phyloP scores from a whole-genome alignment of 192 early-diverging fungal genomes.

The Coemansia pectinata region DNA sequence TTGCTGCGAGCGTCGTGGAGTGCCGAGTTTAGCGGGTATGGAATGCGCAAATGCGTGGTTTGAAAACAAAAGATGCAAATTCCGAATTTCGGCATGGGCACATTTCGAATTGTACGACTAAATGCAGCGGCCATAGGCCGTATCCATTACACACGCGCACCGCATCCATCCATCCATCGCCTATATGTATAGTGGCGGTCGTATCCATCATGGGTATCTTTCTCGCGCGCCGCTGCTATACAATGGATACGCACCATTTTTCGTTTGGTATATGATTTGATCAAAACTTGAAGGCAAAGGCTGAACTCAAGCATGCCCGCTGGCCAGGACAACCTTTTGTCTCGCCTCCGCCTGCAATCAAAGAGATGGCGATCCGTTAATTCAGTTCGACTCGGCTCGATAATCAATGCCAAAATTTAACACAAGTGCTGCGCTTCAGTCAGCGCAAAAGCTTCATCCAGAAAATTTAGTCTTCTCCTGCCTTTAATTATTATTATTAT shows the following conservation, averaged over 20 bases:
- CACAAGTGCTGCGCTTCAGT: background rate
- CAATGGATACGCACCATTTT: constrained; percentile 56
- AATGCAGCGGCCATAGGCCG: background rate
- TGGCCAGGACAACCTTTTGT: background rate
- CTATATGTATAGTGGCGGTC: background rate
- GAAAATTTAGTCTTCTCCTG: background rate
- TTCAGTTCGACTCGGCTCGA: background rate
- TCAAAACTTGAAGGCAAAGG: constrained; percentile 16
- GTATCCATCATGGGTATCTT: background rate
- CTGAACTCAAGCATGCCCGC: background rate
- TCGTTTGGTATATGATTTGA: constrained; percentile 11
- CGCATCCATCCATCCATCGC: constrained; percentile 4
- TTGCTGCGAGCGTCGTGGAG: background rate
- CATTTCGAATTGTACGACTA: background rate
- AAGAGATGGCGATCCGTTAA: background rate
- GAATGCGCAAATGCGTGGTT: background rate
- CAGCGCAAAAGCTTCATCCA: background rate
- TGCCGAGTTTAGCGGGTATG: background rate
- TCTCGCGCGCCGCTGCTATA: background rate
- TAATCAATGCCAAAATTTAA: background rate
- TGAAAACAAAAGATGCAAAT: background rate
- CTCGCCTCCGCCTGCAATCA: background rate
- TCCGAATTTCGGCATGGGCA: background rate
- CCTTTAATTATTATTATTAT: background rate
- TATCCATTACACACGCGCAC: background rate